Evolutionary conservation across 2,329 filamentous ascomycete genomes (phyloP).

Genomic region (Fusarium longipes): DNA sequence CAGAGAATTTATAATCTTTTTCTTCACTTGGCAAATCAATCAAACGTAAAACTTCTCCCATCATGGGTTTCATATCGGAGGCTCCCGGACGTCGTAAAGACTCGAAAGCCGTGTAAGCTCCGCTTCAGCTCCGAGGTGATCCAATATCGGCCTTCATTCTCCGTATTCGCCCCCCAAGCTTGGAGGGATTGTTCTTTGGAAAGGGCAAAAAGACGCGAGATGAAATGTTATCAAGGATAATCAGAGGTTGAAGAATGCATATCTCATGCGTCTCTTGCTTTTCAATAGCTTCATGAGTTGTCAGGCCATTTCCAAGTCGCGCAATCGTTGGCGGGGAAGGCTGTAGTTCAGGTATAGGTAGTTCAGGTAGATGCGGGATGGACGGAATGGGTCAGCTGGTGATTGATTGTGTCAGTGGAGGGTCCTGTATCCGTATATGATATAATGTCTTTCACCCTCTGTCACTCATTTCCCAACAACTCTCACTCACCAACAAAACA

Average conservation of each 20-base stretch:
- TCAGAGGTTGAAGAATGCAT: not conserved
- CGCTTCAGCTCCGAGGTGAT: conserved; percentile 37
- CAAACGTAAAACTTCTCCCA: not conserved
- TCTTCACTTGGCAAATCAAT: too few species aligned
- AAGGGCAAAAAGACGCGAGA: conserved; percentile 5
- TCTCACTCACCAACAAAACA: not conserved
- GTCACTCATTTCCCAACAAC: conserved; percentile 2
- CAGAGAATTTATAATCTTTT: too few species aligned
- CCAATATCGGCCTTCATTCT: conserved; percentile 30
- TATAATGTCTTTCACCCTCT: conserved; percentile 38
- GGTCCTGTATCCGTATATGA: conserved; percentile 18
- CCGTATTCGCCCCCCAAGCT: conserved; percentile 18
- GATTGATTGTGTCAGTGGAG: conserved; percentile 34
- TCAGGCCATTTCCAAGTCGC: conserved; percentile 42
- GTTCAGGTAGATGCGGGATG: conserved; percentile 13
- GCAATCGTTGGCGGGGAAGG: conserved; percentile 27
- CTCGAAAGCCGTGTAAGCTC: conserved; percentile 21
- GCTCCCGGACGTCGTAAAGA: conserved; percentile 32
- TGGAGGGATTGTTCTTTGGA: conserved; percentile 4
- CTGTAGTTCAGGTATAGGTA: conserved; percentile 3
- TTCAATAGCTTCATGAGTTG: conserved; percentile 4
- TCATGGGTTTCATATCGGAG: conserved; percentile 18
- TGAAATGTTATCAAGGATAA: not conserved
- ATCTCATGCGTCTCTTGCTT: not conserved
- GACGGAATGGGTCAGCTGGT: conserved; percentile 26